A percentile compares a stretch with the other conserved stretches of the same genome.
phyloP scores from a whole-genome alignment of 1,284 basidiomycete genomes.

The Sanguinoderma infundibulare region DNA sequence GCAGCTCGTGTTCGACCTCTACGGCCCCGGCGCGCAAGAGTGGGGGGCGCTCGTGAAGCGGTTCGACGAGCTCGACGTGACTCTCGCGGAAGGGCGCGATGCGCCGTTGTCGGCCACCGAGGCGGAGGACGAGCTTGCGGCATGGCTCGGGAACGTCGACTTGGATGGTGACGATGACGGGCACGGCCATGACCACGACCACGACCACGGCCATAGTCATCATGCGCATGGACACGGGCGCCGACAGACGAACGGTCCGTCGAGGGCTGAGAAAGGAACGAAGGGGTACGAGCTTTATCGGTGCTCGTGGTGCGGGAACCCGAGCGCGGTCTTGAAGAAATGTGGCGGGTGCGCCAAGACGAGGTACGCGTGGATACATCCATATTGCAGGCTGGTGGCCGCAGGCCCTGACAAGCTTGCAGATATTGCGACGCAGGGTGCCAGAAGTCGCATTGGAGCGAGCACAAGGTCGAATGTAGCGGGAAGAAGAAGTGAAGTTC shows the following conservation, averaged over 20 bases:
- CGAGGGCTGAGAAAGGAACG: not conserved
- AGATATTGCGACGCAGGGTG: slow-evolving; percentile 57
- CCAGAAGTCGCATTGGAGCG: slow-evolving; percentile 54
- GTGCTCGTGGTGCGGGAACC: slow-evolving; percentile 61
- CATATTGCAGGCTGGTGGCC: not conserved
- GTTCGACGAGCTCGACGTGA: slow-evolving; percentile 20
- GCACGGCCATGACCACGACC: not conserved
- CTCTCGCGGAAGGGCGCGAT: slow-evolving; percentile 45
- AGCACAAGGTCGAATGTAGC: slow-evolving; percentile 24
- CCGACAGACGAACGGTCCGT: not conserved
- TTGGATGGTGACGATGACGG: slow-evolving; percentile 25
- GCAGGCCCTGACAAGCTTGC: not conserved
- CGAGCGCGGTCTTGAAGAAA: slow-evolving; percentile 49
- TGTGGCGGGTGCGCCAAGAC: slow-evolving; percentile 38
- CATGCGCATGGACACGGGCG: not conserved
- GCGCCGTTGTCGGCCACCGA: slow-evolving; percentile 38
- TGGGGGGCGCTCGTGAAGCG: slow-evolving; percentile 46
- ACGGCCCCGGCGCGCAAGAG: slow-evolving; percentile 44
- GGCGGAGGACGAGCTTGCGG: slow-evolving; percentile 52
- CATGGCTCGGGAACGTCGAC: slow-evolving; percentile 15
- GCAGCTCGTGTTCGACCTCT: slow-evolving; percentile 45
- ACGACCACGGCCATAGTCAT: not conserved
- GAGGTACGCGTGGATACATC: slow-evolving; percentile 42
- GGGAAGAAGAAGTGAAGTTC: not conserved
- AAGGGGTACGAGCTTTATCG: slow-evolving; percentile 36